Conservation (phyloP, 2,329 filamentous ascomycete species). For the Thielaviopsis populi region DNA sequence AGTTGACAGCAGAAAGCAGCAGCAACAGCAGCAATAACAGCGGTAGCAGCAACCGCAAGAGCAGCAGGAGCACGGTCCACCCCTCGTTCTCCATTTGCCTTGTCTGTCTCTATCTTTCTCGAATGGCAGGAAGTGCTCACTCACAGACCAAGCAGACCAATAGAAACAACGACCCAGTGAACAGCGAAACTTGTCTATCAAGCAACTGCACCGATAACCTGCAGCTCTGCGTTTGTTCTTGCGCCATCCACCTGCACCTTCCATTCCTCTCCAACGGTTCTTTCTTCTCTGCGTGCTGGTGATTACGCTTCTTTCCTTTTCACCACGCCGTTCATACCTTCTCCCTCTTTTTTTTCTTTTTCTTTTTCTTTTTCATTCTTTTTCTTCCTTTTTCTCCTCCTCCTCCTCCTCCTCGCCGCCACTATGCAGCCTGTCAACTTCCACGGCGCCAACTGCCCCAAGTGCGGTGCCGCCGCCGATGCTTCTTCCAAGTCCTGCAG, state of each 20-base stretch:
- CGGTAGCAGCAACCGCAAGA: no score
- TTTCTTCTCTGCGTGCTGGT: background rate
- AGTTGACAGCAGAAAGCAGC: background rate
- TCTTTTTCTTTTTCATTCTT: background rate
- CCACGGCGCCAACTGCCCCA: constrained; percentile 36
- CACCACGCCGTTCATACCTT: background rate
- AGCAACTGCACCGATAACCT: background rate
- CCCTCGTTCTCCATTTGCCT: background rate
- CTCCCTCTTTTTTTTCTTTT: background rate
- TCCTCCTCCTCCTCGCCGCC: background rate
- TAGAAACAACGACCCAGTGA: background rate
- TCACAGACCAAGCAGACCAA: background rate
- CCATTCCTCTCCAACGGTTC: background rate
- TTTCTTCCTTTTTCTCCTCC: no score
- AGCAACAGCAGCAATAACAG: background rate
- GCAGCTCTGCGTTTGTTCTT: background rate
- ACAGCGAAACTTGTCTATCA: background rate
- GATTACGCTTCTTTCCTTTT: constrained; percentile 1
- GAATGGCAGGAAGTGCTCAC: background rate
- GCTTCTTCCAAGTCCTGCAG: constrained; percentile 37
- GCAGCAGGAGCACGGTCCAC: constrained; percentile 1
- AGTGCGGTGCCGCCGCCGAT: constrained; percentile 36
- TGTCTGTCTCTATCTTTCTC: background rate
- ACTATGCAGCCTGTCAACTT: constrained; percentile 24
- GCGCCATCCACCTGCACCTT: constrained; percentile 1